Base-by-base conservation (phyloP, 495 filamentous ascomycete species). In the Elaphomyces granulatus region DNA sequence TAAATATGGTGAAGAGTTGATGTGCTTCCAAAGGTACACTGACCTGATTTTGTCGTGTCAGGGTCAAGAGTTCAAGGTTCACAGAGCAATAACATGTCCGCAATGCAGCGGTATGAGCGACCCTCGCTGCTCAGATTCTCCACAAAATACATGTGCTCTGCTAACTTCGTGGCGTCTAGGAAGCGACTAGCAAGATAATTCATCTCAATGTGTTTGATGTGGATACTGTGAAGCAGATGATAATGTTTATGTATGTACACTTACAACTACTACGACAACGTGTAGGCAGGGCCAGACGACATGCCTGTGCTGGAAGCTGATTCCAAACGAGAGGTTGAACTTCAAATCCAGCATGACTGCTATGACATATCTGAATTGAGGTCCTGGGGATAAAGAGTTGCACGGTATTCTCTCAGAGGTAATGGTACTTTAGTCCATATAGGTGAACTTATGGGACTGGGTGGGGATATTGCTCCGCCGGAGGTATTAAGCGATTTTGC, bases 41-140 rank as follows among this genome's bases (percentile, higher is more conserved):
- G 39, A 41, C 12, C 34, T 41, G 39, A 34, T 32, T 12, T 15
- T 41, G 18, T 15, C 20, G 14, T 41, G 39, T 9, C 30, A 41
- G 8, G 39, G 31, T 10, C 4, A 41, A 32, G 20, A 7, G 12
- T 34, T 41, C 15, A 3, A 18, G 8, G 31, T 41, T 8, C 39
- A 41, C 15, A 41, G 23, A 28, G 17, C 19, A 2, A 17, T 41
- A 14, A 17, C 34, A 3, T 41, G 31, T 14, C 15, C 26, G n/a
- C 30, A 35, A 28, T 41, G 28, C 17, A 17, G 32, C 28, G 38
- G 37, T 40, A 32, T 28, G 23, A 28, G 6, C 12, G 12, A 12
- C 12, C 6, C 6, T 28, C 23, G 12, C 12, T 28, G n/a, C n/a
- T n/a, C n/a, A n/a, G n/a, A n/a, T n/a, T n/a, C 15, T 20, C 8